These are phyloP conservation scores for Alternaria brassicicola DNA, from an alignment of 2,329 filamentous ascomycete genomes.

Conservation along the genomic window DNA sequence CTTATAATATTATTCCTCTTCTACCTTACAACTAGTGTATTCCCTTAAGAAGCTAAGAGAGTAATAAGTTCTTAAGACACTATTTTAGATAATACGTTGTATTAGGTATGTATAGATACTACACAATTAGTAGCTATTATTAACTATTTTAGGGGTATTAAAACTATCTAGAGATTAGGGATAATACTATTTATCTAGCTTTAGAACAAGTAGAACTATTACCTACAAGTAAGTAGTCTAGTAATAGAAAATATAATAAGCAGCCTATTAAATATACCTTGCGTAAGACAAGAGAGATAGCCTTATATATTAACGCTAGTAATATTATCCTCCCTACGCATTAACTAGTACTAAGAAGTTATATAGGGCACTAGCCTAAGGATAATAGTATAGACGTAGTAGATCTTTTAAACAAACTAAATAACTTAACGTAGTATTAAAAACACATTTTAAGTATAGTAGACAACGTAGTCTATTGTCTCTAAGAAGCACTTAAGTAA, in stretches of 20 bases:
- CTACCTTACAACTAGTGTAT: background rate
- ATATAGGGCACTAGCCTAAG: background rate
- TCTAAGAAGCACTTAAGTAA: background rate
- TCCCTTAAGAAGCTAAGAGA: background rate
- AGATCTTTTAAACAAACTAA: constrained; percentile 1
- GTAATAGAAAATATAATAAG: background rate
- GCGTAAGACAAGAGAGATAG: background rate
- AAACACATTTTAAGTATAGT: background rate
- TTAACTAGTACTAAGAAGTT: background rate
- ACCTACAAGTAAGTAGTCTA: background rate
- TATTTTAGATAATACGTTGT: background rate
- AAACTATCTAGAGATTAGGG: background rate
- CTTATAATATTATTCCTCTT: constrained; percentile 1
- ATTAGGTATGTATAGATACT: background rate
- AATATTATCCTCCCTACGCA: background rate
- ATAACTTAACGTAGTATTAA: background rate
- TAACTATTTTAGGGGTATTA: background rate
- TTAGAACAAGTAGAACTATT: background rate
- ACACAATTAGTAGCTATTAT: background rate
- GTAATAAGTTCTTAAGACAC: constrained; percentile 1
- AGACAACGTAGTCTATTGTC: background rate
- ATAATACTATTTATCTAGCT: background rate
- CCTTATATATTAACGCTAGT: background rate
- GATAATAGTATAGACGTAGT: background rate
- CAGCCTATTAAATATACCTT: background rate